Base-by-base conservation (phyloP, 2,329 filamentous ascomycete genomes). In the Cladosporium sp. region DNA sequence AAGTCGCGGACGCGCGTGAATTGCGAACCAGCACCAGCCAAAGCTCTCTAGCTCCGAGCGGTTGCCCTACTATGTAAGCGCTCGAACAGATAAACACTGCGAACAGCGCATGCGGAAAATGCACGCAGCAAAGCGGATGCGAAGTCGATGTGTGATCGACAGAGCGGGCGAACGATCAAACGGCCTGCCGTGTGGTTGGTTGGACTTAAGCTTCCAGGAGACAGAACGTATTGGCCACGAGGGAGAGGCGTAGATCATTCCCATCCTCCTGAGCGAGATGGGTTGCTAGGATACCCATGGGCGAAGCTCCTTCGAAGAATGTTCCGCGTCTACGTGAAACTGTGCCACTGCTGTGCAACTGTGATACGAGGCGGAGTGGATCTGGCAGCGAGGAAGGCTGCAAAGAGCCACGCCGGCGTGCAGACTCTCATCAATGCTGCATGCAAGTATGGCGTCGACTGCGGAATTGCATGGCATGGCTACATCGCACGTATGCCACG, bases 281-380 rank as follows among this genome's bases (percentile, higher is more conserved):
- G 17, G 37, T 12, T 20, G 39, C 51, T 43, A 40, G 54, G 54
- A 38, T 47, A 49, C 30, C 54, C 54, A 38, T 56, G 54, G 34
- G 39, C 42, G 43, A 47, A 20, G 42, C 36, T 19, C 20, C 42
- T 39, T 56, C 54, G 54, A 38, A 51, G 49, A 56, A 56, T 39
- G 42, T 56, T 56, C 54, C 30, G 54, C 42, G 4, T 56, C 54
- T 56, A 56, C 19, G 22, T 56, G 54, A 56, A 56, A 56, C 54
- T 47, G 54, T 56, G 42, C 28, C 42, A 56, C 54, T 6, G 40
- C 25, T 56, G 54, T 49, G 42, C 30, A 12, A 56, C 54, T 15
- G 42, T 30, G 54, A 49, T 30, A 49, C 34, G 54, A 56, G 42
- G 20, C 52, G 12, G 54, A 15, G 30, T 34, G 30, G 30, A 34